Percentiles rank a stretch among this genome's conserved stretches.
Evolutionary conservation across 2,329 filamentous ascomycete genomes (phyloP).

Genomic region (Fusarium metavorans): DNA sequence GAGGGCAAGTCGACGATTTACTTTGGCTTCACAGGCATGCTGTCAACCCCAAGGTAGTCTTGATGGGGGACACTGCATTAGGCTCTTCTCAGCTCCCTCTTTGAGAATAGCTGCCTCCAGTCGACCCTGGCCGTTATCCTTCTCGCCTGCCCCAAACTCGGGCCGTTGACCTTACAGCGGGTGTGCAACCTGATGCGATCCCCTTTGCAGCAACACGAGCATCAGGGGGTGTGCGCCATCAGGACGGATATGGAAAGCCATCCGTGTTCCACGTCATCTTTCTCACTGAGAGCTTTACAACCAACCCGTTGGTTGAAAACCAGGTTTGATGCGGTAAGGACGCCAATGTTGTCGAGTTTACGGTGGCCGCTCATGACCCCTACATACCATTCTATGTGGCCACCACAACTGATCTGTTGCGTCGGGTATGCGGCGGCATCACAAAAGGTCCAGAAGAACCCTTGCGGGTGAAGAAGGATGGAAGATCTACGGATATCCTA

Average conservation of each 20-base stretch:
- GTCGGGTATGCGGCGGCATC: background rate
- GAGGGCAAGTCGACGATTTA: conserved; percentile 18
- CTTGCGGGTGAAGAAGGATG: background rate
- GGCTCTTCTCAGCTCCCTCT: conserved; percentile 17
- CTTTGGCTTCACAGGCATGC: conserved; percentile 1
- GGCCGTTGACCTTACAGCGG: conserved; percentile 32
- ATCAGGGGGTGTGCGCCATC: conserved; percentile 25
- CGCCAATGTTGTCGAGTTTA: background rate
- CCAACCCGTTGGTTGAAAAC: background rate
- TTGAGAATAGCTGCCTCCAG: conserved; percentile 31
- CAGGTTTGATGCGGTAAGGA: background rate
- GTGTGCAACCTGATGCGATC: conserved; percentile 34
- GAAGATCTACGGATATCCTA: conserved; percentile 6
- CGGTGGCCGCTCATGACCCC: background rate
- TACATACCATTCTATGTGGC: background rate
- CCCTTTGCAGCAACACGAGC: conserved; percentile 33
- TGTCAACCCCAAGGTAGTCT: conserved; percentile 22
- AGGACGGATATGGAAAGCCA: conserved; percentile 15
- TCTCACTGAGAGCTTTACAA: conserved; percentile 7
- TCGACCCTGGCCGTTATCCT: conserved; percentile 17
- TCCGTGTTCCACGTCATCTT: conserved; percentile 27
- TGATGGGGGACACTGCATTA: conserved; percentile 28
- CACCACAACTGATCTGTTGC: background rate
- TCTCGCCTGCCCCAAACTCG: conserved; percentile 29
- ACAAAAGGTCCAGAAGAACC: background rate